These are phyloP conservation scores for Talaromyces sp. DNA, from an alignment of 2,329 filamentous ascomycete genomes.

Conservation along the genomic window DNA sequence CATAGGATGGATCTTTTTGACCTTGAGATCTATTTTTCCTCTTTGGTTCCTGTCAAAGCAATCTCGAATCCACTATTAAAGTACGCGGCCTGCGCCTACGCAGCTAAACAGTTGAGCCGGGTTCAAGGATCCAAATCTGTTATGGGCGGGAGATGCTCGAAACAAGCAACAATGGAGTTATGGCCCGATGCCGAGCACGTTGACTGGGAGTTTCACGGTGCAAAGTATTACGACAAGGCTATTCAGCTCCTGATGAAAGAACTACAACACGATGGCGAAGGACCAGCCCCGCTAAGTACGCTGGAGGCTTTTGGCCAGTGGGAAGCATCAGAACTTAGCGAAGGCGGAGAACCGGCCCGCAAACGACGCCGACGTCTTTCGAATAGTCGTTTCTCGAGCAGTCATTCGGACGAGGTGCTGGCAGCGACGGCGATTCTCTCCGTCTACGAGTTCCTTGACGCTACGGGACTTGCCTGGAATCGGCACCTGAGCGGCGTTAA, in stretches of 20 bases:
- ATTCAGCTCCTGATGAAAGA: slow-evolving; percentile 52
- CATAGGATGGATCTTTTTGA: slow-evolving; percentile 43
- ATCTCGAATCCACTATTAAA: slow-evolving; percentile 42
- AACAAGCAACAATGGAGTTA: slow-evolving; percentile 49
- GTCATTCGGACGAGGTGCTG: slow-evolving; percentile 53
- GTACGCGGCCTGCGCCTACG: slow-evolving; percentile 55
- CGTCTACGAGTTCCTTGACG: slow-evolving; percentile 64
- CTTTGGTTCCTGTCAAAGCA: slow-evolving; percentile 56
- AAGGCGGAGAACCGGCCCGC: slow-evolving; percentile 37
- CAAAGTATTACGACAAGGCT: slow-evolving; percentile 59
- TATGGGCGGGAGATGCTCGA: slow-evolving; percentile 40
- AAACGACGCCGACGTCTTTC: slow-evolving; percentile 35
- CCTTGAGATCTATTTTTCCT: slow-evolving; percentile 55
- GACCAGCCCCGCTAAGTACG: slow-evolving; percentile 27
- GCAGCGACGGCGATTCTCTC: slow-evolving; percentile 63
- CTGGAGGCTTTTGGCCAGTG: slow-evolving; percentile 31
- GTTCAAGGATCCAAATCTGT: slow-evolving; percentile 49
- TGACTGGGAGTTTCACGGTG: slow-evolving; percentile 57
- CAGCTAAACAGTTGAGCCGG: slow-evolving; percentile 56
- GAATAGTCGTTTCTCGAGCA: slow-evolving; percentile 40
- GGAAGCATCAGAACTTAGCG: slow-evolving; percentile 28
- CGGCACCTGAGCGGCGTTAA: slow-evolving; percentile 62
- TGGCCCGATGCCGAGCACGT: slow-evolving; percentile 45
- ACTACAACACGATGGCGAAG: slow-evolving; percentile 32
- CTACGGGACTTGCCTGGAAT: slow-evolving; percentile 58